These are phyloP conservation scores for Moniliophthora roreri DNA, from an alignment of 1,284 basidiomycete genomes.

Conservation along the genomic window DNA sequence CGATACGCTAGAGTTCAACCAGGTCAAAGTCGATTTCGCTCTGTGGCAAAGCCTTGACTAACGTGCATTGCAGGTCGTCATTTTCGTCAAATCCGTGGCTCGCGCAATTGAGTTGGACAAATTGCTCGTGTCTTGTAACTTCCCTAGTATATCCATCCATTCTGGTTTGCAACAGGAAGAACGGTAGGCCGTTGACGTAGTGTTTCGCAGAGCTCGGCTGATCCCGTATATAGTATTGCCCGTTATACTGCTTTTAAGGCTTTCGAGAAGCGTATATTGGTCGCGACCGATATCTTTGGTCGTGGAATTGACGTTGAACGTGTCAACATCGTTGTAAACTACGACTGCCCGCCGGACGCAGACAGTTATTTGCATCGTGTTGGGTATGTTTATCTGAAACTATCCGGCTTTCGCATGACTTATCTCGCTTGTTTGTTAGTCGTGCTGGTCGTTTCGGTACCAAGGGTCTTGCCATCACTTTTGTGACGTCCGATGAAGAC, in stretches of 20 bases:
- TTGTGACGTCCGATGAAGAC: constrained; percentile 90
- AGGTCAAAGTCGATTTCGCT: constrained; percentile 53
- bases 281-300: constrained; percentile 96
- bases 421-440: too few relatives aligned
- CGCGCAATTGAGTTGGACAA: constrained; percentile 97
- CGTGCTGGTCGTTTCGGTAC: constrained; percentile 99
- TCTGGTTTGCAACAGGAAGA: constrained; percentile 94
- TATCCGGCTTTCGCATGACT: too few relatives aligned
- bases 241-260: constrained; percentile 99
- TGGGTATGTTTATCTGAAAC: constrained; percentile 57
- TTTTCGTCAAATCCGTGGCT: constrained; percentile 98
- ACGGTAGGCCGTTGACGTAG: constrained; percentile 56
- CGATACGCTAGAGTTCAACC: constrained; percentile 98
- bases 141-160: constrained; percentile 98
- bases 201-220: constrained; percentile 8
- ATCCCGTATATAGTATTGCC: constrained; percentile 63
- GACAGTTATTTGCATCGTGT: constrained; percentile 99
- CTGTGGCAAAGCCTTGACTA: neutral
- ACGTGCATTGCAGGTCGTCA: constrained; percentile 75
- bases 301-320: constrained; percentile 98
- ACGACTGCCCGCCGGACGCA: constrained; percentile 95
- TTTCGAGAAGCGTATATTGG: constrained; percentile 99
- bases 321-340: constrained; percentile 96
- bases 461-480: constrained; percentile 99
- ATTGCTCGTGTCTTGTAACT: constrained; percentile 95